Conservation (phyloP, 495 filamentous ascomycete genomes). For the Penicillium odoratum region DNA sequence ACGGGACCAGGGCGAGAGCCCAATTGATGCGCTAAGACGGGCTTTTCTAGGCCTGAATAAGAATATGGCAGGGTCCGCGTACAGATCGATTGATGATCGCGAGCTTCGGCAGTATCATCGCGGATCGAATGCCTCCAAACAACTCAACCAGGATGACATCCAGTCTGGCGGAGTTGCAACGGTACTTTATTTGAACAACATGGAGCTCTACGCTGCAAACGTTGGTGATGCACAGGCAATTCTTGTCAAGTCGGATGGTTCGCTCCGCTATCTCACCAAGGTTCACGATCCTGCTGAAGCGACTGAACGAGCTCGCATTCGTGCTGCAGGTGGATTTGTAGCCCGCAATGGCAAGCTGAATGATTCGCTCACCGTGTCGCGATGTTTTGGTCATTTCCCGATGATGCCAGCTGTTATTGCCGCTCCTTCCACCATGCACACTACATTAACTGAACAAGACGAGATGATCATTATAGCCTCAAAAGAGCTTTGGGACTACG, state of each 20-base stretch:
- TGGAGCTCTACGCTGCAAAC: slow-evolving; percentile 92
- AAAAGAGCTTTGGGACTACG: slow-evolving; percentile 90
- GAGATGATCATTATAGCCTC: slow-evolving; percentile 92
- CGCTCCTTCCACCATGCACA: slow-evolving; percentile 77
- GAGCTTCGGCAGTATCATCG: slow-evolving; percentile 63
- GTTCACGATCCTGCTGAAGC: slow-evolving; percentile 91
- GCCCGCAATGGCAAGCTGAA: slow-evolving; percentile 92
- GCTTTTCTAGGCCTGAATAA: slow-evolving; percentile 91
- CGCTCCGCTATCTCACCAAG: slow-evolving; percentile 74
- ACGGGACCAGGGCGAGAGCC: slow-evolving; percentile 58
- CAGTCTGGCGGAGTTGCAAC: slow-evolving; percentile 89
- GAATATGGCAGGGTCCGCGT: slow-evolving; percentile 85
- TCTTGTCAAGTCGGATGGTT: slow-evolving; percentile 83
- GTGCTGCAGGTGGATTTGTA: slow-evolving; percentile 92
- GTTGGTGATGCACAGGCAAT: slow-evolving; percentile 94
- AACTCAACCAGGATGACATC: slow-evolving; percentile 83
- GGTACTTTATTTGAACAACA: slow-evolving; percentile 81
- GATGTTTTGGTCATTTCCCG: slow-evolving; percentile 92
- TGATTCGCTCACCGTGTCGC: slow-evolving; percentile 84
- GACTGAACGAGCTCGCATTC: slow-evolving; percentile 81
- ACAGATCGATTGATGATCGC: slow-evolving; percentile 72
- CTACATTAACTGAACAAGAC: slow-evolving; percentile 82
- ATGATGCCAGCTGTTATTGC: slow-evolving; percentile 92
- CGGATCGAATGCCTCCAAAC: slow-evolving; percentile 64
- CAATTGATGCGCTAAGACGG: slow-evolving; percentile 78